Evolutionary conservation across 805 yeast genomes (phyloP), one percentile per base, ranked within the genome.

Genomic region (Yarrowia hollandica): DNA sequence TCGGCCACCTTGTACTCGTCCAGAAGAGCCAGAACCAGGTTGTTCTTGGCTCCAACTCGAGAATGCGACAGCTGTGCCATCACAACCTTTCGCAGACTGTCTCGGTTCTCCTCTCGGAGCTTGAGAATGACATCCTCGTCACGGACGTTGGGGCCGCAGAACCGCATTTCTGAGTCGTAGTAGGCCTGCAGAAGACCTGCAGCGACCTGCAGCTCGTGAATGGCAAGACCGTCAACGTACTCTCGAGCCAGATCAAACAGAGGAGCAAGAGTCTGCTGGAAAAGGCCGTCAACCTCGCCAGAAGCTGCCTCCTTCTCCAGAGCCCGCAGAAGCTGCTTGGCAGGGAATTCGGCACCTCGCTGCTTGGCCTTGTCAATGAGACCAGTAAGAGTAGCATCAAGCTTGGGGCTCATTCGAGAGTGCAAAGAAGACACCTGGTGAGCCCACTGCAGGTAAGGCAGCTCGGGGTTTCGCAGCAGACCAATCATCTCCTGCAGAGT

Each of bases 371-470:
- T 84, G 50, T 85, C 87, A 63, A 94, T 78, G 60, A 87, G 76
- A 26, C 82, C 77, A 8, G 79, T 72, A 65, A 94, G 78, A 44
- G 82, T 77, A 54, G 82, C 79, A 69, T 90, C 96, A 64, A 94
- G 79, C 64, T 85, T 82, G 3, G 80, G 70, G 35, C 97, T 96
- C 67, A 94, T 76, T 76, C 99, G 85, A 16, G 96, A 84, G 72
- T 92, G 97, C 68, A 94, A 77, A 19, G 98, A 97, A 63, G 97
- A 89, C 33, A 86, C 82, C 66, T 85, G 87, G 67, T 82, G 80
- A 60, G 74, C 75, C 99, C 99, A 94, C 76, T 90, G 96, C 31
- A 96, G 86, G 74, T 83, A 94, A 55, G 99, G 99, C 68, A 94
- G 79, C 62, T 86, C 84, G 50, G 84, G 86, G 69, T 90, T 82